Conservation (phyloP, 2,329 filamentous ascomycete species). For the Fusarium cyanostomum region DNA sequence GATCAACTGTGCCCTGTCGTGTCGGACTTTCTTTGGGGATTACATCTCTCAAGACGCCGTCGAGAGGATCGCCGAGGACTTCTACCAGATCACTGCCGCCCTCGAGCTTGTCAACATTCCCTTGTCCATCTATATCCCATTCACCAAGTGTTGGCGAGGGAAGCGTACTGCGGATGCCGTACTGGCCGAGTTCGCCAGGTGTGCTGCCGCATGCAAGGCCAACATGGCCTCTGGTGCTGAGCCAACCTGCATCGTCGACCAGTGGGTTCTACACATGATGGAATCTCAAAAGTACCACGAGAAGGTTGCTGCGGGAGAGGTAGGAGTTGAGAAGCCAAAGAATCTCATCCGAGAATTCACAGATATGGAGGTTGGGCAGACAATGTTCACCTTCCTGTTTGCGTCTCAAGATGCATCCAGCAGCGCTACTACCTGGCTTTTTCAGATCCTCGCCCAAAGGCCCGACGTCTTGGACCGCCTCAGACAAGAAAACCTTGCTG, state of each 20-base stretch:
- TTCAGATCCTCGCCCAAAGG: conserved; percentile 61
- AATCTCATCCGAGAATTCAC: conserved; percentile 62
- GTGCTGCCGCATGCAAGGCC: conserved; percentile 75
- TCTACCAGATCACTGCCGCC: conserved; percentile 79
- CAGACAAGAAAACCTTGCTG: conserved; percentile 58
- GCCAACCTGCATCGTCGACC: conserved; percentile 78
- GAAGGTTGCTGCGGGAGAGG: conserved; percentile 67
- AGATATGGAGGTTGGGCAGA: conserved; percentile 59
- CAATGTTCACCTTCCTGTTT: conserved; percentile 63
- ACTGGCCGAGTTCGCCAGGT: conserved; percentile 74
- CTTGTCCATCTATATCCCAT: conserved; percentile 73
- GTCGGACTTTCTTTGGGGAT: conserved; percentile 81
- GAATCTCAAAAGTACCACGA: conserved; percentile 74
- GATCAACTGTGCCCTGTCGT: conserved; percentile 80
- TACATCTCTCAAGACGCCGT: conserved; percentile 78
- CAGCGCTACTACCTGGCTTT: conserved; percentile 63
- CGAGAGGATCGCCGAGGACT: conserved; percentile 80
- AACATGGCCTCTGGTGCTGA: conserved; percentile 75
- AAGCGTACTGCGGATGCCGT: conserved; percentile 80
- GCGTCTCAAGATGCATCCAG: conserved; percentile 64
- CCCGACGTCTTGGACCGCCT: conserved; percentile 58
- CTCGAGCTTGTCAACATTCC: conserved; percentile 85
- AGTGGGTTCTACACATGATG: conserved; percentile 79
- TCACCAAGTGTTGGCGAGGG: conserved; percentile 79
- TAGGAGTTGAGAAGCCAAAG: conserved; percentile 52